Conservation (phyloP, 2,329 filamentous ascomycete species). For the Chaetomiaceae sp. region DNA sequence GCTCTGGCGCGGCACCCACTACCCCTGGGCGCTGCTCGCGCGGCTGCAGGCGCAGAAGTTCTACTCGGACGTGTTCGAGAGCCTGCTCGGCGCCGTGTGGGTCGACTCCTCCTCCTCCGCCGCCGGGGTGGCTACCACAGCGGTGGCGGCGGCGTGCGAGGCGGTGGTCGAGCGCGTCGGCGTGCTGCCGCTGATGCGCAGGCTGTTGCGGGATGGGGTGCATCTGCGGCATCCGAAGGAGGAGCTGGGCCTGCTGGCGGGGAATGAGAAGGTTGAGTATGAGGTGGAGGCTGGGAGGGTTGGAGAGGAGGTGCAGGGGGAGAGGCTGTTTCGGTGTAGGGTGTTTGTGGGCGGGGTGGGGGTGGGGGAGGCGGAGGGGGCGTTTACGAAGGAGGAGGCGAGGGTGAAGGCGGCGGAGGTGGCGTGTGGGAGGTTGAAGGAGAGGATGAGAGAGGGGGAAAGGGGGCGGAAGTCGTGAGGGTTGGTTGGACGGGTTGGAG, state of each 20-base stretch:
- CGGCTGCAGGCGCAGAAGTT: constrained; percentile 65
- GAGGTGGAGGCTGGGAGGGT: constrained; percentile 30
- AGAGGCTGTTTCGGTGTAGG: constrained; percentile 37
- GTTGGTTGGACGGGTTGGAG: neutral
- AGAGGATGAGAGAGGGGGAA: neutral
- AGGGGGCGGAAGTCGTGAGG: neutral
- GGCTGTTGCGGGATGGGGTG: constrained; percentile 54
- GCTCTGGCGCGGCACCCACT: constrained; percentile 46
- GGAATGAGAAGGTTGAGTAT: constrained; percentile 49
- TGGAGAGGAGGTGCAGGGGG: constrained; percentile 14
- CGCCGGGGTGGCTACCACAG: no score
- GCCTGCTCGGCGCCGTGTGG: constrained; percentile 74
- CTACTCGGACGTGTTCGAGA: constrained; percentile 78
- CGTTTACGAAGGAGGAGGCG: constrained; percentile 45
- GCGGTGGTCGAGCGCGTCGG: constrained; percentile 57
- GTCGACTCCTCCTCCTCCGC: constrained; percentile 77
- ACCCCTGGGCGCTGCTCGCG: constrained; percentile 72
- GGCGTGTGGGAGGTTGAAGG: constrained; percentile 7
- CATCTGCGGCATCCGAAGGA: constrained; percentile 62
- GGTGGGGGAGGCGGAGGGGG: constrained; percentile 41
- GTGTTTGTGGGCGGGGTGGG: constrained; percentile 43
- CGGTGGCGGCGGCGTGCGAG: constrained; percentile 50
- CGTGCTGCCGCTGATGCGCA: constrained; percentile 55
- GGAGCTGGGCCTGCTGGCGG: constrained; percentile 55
- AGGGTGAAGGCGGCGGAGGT: constrained; percentile 40